phyloP scores from a whole-genome alignment of 1,284 basidiomycete species.

The Chondrostereum purpureum region DNA sequence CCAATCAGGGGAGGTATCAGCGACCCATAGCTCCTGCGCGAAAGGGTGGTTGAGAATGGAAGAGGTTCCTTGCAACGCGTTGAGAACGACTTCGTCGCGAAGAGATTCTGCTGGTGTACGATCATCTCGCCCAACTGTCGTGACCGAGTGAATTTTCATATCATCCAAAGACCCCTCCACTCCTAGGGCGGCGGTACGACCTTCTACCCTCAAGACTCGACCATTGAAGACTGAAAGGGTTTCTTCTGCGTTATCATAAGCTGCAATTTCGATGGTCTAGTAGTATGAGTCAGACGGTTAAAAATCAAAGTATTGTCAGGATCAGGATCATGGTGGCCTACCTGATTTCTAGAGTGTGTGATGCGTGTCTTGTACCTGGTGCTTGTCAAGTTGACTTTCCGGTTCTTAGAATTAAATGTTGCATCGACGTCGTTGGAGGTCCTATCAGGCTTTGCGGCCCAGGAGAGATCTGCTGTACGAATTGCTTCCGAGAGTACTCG shows the following conservation, averaged over 20 bases:
- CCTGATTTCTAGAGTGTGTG: constrained; percentile 9
- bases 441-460: constrained; percentile 29
- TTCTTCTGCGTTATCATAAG: neutral
- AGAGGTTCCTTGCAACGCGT: constrained; percentile 41
- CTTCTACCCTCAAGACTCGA: neutral
- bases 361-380: constrained; percentile 37
- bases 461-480: constrained; percentile 31
- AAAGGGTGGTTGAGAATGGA: constrained; percentile 40
- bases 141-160: constrained; percentile 10
- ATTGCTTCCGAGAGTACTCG: constrained; percentile 30
- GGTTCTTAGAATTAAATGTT: constrained; percentile 19
- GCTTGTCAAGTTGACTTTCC: constrained; percentile 26
- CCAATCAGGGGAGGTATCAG: constrained; percentile 5
- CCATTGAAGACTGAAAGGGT: neutral
- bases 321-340: neutral
- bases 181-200: neutral
- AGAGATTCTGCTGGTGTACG: constrained; percentile 47
- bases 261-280: neutral
- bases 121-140: constrained; percentile 43
- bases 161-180: neutral
- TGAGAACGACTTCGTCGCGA: constrained; percentile 36
- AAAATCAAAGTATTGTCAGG: neutral
- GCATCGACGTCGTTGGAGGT: constrained; percentile 37
- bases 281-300: neutral
- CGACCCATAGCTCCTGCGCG: constrained; percentile 49